These are phyloP conservation scores for Chlorella sp. DNA, from an alignment of 139 green algal genomes.

Conservation along the genomic window DNA sequence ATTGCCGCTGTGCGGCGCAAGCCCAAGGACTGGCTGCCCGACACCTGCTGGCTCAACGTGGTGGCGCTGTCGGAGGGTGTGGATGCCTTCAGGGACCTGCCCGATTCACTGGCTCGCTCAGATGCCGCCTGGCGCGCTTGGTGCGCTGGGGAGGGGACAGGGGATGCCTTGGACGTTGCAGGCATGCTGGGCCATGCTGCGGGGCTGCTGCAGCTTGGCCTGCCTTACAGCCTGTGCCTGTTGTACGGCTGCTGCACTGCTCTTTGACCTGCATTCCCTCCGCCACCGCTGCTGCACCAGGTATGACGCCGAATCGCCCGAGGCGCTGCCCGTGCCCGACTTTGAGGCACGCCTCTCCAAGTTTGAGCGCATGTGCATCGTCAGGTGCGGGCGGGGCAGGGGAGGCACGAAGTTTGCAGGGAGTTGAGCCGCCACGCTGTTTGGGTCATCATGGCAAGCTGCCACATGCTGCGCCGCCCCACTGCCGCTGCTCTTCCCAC, in stretches of 20 bases:
- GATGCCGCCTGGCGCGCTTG: slow-evolving; percentile 89
- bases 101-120: slow-evolving; percentile 82
- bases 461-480: too few species aligned
- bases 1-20: slow-evolving; percentile 86
- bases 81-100: slow-evolving; percentile 84
- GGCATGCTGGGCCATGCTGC: too few species aligned
- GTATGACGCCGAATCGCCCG: slow-evolving; percentile 93
- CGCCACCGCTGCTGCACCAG: slow-evolving; percentile 73
- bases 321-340: slow-evolving; percentile 81
- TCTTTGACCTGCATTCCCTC: too few species aligned
- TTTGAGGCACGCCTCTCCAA: slow-evolving; percentile 88
- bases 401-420: too few species aligned
- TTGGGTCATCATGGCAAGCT: too few species aligned
- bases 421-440: too few species aligned
- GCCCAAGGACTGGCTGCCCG: slow-evolving; percentile 86
- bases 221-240: too few species aligned
- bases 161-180: too few species aligned
- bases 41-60: slow-evolving; percentile 89
- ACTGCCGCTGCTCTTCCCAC: too few species aligned
- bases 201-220: too few species aligned
- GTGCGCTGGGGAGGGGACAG: not conserved
- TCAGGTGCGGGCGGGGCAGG: slow-evolving; percentile 76
- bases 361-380: slow-evolving; percentile 93
- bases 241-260: too few species aligned
- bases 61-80: slow-evolving; percentile 79